Percentiles rank a stretch among this genome's conserved stretches.
Conservation (phyloP, 2,329 filamentous ascomycete genomes). For the Seiridium unicorne region DNA sequence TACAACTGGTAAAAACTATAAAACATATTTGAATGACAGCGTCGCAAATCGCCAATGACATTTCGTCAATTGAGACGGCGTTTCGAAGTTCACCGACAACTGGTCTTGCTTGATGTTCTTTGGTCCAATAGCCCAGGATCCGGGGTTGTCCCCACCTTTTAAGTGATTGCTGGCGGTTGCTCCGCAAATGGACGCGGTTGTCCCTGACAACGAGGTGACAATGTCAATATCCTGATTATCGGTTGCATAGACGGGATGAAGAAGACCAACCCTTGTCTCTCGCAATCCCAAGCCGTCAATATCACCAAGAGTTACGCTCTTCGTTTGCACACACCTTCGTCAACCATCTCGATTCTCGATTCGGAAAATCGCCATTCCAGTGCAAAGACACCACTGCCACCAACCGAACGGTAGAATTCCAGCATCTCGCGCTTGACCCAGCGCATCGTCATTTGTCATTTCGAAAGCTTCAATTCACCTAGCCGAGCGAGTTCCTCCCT, state of each 20-base stretch:
- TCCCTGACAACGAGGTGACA: background rate
- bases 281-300: background rate
- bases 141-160: background rate
- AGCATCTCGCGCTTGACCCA: background rate
- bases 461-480: background rate
- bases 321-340: background rate
- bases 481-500: background rate
- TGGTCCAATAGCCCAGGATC: background rate
- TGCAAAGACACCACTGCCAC: background rate
- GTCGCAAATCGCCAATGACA: no score
- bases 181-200: background rate
- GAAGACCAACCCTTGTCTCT: background rate
- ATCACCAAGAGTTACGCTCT: background rate
- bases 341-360: no score
- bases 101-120: no score
- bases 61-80: no score
- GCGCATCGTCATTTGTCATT: background rate
- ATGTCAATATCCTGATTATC: conserved; percentile 5
- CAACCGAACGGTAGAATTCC: background rate
- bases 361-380: no score
- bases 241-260: background rate
- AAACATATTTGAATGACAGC: no score
- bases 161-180: background rate
- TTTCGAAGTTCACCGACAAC: no score
- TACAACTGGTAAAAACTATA: no score